Conservation (phyloP, 2,329 filamentous ascomycete species). For the Saccharata proteae region DNA sequence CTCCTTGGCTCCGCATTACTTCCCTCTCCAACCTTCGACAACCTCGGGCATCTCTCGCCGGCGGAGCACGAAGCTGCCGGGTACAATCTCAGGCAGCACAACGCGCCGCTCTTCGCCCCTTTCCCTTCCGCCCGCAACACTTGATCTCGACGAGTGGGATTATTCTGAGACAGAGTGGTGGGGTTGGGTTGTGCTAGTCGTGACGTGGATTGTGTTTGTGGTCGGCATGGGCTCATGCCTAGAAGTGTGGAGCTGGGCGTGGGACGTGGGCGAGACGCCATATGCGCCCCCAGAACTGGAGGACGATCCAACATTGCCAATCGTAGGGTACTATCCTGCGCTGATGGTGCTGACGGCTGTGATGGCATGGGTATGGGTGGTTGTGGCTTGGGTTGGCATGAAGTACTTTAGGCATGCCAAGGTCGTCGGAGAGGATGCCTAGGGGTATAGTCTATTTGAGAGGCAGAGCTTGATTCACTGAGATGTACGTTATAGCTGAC, state of each 20-base stretch:
- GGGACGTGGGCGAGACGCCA: conserved; percentile 93
- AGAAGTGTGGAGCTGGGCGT: conserved; percentile 95
- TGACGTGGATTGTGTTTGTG: conserved; percentile 94
- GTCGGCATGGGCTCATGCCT: conserved; percentile 93
- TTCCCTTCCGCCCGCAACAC: conserved; percentile 10
- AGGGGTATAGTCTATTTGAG: too few species aligned
- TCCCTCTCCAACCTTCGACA: conserved; percentile 25
- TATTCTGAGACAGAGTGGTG: conserved; percentile 95
- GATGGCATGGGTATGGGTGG: conserved; percentile 98
- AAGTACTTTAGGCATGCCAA: conserved; percentile 98
- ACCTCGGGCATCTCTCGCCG: conserved; percentile 16
- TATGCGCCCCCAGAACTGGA: conserved; percentile 92
- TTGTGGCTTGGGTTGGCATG: conserved; percentile 97
- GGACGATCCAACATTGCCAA: conserved; percentile 86
- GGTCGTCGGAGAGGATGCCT: conserved; percentile 60
- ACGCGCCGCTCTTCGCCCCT: conserved; percentile 8
- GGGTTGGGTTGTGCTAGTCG: conserved; percentile 85
- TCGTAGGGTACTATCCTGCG: conserved; percentile 93
- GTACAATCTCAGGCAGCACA: neutral
- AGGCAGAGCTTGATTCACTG: too few species aligned
- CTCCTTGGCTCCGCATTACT: conserved; percentile 28
- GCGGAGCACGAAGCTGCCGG: conserved; percentile 15
- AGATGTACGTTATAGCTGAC: too few species aligned
- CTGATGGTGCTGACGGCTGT: conserved; percentile 85
- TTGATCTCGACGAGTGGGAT: conserved; percentile 55